Conservation (phyloP, 331 rosid species). For the Pyrus hybrid region DNA sequence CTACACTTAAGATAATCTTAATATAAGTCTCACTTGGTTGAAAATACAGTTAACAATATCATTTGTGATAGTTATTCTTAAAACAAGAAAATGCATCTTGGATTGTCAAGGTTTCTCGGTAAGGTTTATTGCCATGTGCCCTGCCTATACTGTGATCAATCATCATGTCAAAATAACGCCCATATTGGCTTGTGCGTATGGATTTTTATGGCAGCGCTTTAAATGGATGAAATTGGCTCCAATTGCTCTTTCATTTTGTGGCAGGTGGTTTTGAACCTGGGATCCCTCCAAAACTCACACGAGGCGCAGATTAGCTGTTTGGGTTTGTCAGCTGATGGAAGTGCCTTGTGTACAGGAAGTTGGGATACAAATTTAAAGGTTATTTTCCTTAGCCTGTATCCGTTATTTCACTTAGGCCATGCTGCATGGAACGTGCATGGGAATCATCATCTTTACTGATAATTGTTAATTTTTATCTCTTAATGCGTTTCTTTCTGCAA, state of each 20-base stretch:
- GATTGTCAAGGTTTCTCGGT: background rate
- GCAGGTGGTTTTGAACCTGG: constrained; percentile 68
- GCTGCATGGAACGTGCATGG: background rate
- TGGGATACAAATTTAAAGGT: constrained; percentile 87
- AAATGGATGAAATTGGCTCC: background rate
- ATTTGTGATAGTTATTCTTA: background rate
- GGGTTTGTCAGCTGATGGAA: constrained; percentile 98
- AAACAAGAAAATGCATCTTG: background rate
- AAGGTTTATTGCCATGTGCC: background rate
- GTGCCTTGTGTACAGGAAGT: constrained; percentile 99
- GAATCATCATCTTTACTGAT: background rate
- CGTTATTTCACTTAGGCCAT: background rate
- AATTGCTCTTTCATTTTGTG: constrained; percentile 4
- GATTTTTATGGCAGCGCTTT: background rate
- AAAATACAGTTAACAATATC: background rate
- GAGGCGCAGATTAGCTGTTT: constrained; percentile 71
- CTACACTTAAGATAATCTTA: background rate
- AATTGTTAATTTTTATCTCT: background rate
- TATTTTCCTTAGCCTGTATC: background rate
- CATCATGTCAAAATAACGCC: background rate
- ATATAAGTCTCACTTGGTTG: background rate
- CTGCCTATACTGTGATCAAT: background rate
- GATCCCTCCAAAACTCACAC: constrained; percentile 84
- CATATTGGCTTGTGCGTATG: background rate
- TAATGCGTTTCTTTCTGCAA: background rate